Percentiles rank a stretch among this genome's conserved stretches.
phyloP scores from a whole-genome alignment of 192 early-diverging fungal species.

The Rhizophagus sp. region DNA sequence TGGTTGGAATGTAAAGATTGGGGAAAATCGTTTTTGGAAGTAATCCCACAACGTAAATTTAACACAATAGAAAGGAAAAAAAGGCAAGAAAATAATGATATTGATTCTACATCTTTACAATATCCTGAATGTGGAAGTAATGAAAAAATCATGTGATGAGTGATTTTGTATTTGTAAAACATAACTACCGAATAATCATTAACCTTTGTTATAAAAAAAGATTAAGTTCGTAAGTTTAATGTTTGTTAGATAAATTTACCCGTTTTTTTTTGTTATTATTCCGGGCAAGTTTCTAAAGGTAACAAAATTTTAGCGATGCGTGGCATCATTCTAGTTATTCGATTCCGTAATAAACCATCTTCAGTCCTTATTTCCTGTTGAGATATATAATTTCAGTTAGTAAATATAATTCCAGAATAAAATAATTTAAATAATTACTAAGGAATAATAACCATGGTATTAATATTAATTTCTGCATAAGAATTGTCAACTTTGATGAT shows the following conservation, averaged over 20 bases:
- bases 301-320: slow-evolving; percentile 6
- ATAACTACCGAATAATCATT: no score
- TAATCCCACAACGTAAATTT: slow-evolving; percentile 90
- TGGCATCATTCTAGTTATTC: not conserved
- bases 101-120: not conserved
- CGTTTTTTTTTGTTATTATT: not conserved
- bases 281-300: slow-evolving; percentile 12
- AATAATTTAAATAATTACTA: not conserved
- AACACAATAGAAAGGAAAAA: slow-evolving; percentile 32
- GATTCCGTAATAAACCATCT: slow-evolving; percentile 10
- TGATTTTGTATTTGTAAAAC: no score
- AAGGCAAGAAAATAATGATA: not conserved
- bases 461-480: slow-evolving; percentile 21
- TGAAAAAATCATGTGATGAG: no score
- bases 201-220: no score
- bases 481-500: slow-evolving; percentile 14
- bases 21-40: slow-evolving; percentile 83
- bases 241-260: no score
- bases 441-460: slow-evolving; percentile 10
- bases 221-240: no score
- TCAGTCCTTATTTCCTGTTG: slow-evolving; percentile 22
- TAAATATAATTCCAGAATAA: not conserved
- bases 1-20: slow-evolving; percentile 81
- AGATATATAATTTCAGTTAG: not conserved
- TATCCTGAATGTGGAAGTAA: no score